A percentile compares a stretch with the other conserved stretches of the same genome.
Evolutionary conservation across 1,284 basidiomycete species (phyloP).

Genomic region (Ustilago lituana): DNA sequence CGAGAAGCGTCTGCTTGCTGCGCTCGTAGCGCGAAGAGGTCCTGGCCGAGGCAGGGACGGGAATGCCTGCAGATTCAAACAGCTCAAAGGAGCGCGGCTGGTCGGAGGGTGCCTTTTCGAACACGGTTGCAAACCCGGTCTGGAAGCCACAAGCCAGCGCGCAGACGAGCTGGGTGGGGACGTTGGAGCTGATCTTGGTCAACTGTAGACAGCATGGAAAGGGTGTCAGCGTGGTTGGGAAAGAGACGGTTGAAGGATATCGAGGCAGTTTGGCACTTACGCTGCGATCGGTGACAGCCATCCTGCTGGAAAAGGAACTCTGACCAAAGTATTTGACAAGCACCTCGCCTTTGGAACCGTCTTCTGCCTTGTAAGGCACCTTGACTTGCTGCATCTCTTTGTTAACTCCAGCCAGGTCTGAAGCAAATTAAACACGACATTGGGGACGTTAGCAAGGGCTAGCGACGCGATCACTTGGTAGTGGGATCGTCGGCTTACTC

Average conservation of each 20-base stretch:
- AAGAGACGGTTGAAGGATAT: too few species aligned
- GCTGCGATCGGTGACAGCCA: constrained; percentile 23
- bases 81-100: constrained; percentile 16
- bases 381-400: constrained; percentile 26
- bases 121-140: constrained; percentile 30
- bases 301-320: constrained; percentile 37
- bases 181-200: constrained; percentile 26
- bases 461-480: too few species aligned
- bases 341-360: constrained; percentile 12
- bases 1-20: constrained; percentile 27
- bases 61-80: constrained; percentile 14
- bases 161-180: constrained; percentile 23
- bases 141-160: constrained; percentile 32
- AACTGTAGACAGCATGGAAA: constrained; percentile 5
- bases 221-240: too few species aligned
- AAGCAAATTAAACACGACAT: background rate
- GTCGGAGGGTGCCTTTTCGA: constrained; percentile 27
- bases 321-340: constrained; percentile 33
- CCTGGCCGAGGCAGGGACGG: constrained; percentile 6
- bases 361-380: constrained; percentile 11
- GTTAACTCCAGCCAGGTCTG: constrained; percentile 15
- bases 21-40: constrained; percentile 9
- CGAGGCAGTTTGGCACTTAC: too few species aligned
- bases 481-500: constrained; percentile 9
- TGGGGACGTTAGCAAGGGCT: too few species aligned